Percentiles rank a stretch among this genome's conserved stretches.
phyloP scores from a whole-genome alignment of 768 basidiomycete species.

The Phallus indusiatus region DNA sequence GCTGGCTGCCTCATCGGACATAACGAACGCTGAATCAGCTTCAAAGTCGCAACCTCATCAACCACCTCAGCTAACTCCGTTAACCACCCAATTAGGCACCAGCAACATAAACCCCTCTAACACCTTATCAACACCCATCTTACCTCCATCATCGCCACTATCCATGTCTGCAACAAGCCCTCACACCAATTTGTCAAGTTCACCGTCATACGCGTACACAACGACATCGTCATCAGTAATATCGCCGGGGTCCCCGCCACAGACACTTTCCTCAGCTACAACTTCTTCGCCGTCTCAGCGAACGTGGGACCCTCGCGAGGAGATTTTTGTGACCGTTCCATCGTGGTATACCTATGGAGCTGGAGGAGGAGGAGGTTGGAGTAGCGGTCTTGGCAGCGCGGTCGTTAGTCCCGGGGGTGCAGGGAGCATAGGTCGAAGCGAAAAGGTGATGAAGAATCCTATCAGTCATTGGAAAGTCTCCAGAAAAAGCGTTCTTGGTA shows the following conservation, averaged over 20 bases:
- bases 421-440: constrained; percentile 43
- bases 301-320: constrained; percentile 71
- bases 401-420: constrained; percentile 2
- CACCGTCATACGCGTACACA: too few relatives aligned
- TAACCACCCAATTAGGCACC: not conserved
- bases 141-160: not conserved
- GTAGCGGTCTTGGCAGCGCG: constrained; percentile 18
- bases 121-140: not conserved
- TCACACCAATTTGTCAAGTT: constrained; percentile 12
- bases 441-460: constrained; percentile 71
- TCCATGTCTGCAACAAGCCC: constrained; percentile 13
- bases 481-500: constrained; percentile 62
- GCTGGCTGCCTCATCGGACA: not conserved
- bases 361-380: constrained; percentile 24
- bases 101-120: not conserved
- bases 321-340: constrained; percentile 71
- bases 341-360: constrained; percentile 73
- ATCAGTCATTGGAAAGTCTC: constrained; percentile 86
- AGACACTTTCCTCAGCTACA: not conserved
- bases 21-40: not conserved
- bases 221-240: too few relatives aligned
- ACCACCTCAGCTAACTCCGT: not conserved
- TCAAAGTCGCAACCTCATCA: not conserved
- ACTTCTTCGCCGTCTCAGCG: constrained; percentile 19
- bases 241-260: not conserved